Percentiles rank a stretch among this genome's conserved stretches.
Conservation (phyloP, 139 green algal species). For the Tetraselmis striata region DNA sequence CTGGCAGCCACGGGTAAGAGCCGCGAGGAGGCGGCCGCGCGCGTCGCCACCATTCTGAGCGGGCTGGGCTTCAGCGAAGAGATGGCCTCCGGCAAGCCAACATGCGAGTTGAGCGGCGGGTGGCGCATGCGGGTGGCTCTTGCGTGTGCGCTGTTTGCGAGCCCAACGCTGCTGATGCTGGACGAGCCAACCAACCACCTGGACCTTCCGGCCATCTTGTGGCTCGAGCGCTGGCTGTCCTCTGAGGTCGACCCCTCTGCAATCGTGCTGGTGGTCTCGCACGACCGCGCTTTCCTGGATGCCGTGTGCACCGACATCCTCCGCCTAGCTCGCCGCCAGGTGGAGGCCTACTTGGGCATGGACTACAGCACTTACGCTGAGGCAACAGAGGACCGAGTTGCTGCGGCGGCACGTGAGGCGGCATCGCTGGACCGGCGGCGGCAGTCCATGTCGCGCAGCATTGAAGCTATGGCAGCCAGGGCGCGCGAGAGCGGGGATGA, state of each 20-base stretch:
- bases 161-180: constrained; percentile 47
- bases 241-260: neutral
- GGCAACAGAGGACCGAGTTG: neutral
- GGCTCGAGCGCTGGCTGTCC: constrained; percentile 24
- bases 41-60: neutral
- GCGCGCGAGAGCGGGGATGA: constrained; percentile 41
- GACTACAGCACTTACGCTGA: neutral
- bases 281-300: constrained; percentile 49
- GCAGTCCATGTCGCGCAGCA: constrained; percentile 1
- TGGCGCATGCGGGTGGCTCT: constrained; percentile 72
- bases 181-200: constrained; percentile 42
- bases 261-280: constrained; percentile 42
- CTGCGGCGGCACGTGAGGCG: constrained; percentile 1
- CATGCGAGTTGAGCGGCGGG: constrained; percentile 4
- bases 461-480: neutral
- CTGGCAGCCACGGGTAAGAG: neutral
- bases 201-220: constrained; percentile 26
- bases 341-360: neutral
- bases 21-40: neutral
- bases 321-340: constrained; percentile 2
- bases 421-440: constrained; percentile 7
- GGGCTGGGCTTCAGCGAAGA: neutral
- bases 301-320: constrained; percentile 21
- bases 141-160: constrained; percentile 72
- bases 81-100: neutral